Percentiles rank a stretch among this genome's conserved stretches.
phyloP scores from a whole-genome alignment of 2,329 filamentous ascomycete genomes.

The Eutypella sp. region DNA sequence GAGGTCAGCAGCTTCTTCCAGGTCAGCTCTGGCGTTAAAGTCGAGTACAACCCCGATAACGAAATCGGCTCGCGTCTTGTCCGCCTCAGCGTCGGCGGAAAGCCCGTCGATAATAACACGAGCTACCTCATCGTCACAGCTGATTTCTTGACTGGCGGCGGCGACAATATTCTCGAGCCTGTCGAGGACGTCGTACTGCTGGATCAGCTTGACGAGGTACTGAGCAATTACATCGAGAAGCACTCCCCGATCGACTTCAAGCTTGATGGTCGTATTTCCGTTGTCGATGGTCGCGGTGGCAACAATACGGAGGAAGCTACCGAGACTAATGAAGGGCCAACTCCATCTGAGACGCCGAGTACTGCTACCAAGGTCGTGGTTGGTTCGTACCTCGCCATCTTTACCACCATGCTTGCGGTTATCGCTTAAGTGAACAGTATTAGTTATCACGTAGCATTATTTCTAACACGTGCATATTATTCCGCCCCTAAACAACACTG shows the following conservation, averaged over 20 bases:
- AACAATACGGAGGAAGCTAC: not conserved
- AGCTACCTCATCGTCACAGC: slow-evolving; percentile 57
- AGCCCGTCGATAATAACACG: slow-evolving; percentile 39
- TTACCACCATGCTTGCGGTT: too few species aligned
- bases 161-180: slow-evolving; percentile 53
- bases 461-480: too few species aligned
- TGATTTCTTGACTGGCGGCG: slow-evolving; percentile 58
- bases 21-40: slow-evolving; percentile 49
- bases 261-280: slow-evolving; percentile 42
- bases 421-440: too few species aligned
- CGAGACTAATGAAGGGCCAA: not conserved
- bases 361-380: not conserved
- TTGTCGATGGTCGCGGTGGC: slow-evolving; percentile 17
- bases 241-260: slow-evolving; percentile 45
- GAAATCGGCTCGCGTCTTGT: slow-evolving; percentile 46
- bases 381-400: too few species aligned
- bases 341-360: too few species aligned
- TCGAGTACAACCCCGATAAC: slow-evolving; percentile 52
- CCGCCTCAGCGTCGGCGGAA: slow-evolving; percentile 43
- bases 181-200: slow-evolving; percentile 33
- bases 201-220: slow-evolving; percentile 47
- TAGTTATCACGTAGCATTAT: too few species aligned
- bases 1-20: slow-evolving; percentile 56
- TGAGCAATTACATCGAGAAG: slow-evolving; percentile 42
- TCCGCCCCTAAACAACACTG: too few species aligned